phyloP scores from a whole-genome alignment of 129 eudicot species.

The Rutidosis leptorrhynchoides region DNA sequence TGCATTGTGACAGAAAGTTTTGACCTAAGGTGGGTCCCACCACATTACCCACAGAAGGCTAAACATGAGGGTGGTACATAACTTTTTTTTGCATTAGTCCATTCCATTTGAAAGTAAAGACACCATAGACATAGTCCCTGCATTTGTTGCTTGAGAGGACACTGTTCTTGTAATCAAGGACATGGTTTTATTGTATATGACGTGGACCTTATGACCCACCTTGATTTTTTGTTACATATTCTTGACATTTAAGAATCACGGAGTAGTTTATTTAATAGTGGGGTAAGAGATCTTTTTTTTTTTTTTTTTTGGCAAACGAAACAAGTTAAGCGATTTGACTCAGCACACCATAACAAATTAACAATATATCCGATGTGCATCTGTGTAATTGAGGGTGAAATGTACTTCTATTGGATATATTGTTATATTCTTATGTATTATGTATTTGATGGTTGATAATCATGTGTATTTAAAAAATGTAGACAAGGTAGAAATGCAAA shows the following conservation, averaged over 20 bases:
- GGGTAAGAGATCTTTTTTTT: too few species aligned
- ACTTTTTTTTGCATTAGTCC: conserved; percentile 21
- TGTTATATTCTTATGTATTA: too few species aligned
- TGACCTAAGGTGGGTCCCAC: conserved; percentile 16
- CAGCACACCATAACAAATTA: too few species aligned
- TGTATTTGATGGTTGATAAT: too few species aligned
- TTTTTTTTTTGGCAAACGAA: too few species aligned
- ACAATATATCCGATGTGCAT: too few species aligned
- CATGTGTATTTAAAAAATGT: too few species aligned
- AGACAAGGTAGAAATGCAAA: too few species aligned
- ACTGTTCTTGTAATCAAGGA: conserved; percentile 10
- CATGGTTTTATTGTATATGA: conserved; percentile 12
- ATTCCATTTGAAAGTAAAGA: conserved; percentile 25
- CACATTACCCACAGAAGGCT: conserved; percentile 15
- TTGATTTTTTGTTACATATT: background rate
- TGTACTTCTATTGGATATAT: too few species aligned
- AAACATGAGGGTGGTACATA: conserved; percentile 26
- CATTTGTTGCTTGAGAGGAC: conserved; percentile 17
- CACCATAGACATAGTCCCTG: conserved; percentile 16
- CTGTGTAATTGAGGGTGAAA: background rate
- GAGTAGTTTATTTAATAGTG: too few species aligned
- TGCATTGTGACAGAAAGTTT: conserved; percentile 34
- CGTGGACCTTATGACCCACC: background rate
- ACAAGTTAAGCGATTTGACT: too few species aligned
- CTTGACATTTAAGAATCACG: background rate